Conservation (phyloP, 805 yeast species). For the Candida ovalis region DNA sequence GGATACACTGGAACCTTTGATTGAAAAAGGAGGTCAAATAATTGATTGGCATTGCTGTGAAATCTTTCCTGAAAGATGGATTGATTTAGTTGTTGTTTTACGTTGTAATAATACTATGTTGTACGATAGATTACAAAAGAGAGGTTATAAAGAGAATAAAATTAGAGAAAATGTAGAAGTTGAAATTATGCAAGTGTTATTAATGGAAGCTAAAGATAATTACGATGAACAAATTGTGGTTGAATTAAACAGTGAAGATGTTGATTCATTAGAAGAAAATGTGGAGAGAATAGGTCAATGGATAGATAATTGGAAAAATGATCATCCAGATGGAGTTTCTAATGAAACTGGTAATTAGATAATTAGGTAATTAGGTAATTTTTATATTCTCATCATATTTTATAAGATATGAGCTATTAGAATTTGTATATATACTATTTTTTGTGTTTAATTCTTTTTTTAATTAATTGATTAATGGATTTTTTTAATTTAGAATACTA, state of each 20-base stretch:
- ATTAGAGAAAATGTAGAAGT: conserved; percentile 91
- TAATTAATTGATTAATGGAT: neutral
- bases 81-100: conserved; percentile 88
- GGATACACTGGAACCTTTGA: conserved; percentile 73
- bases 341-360: conserved; percentile 32
- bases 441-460: neutral
- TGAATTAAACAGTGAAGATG: conserved; percentile 66
- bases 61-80: conserved; percentile 85
- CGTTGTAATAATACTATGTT: conserved; percentile 70
- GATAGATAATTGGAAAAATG: conserved; percentile 70
- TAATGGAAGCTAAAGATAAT: conserved; percentile 81
- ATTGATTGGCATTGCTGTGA: conserved; percentile 99
- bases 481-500: too few species aligned
- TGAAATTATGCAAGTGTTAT: conserved; percentile 91
- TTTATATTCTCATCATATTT: neutral
- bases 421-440: neutral
- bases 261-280: conserved; percentile 79
- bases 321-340: conserved; percentile 58
- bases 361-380: neutral
- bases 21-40: conserved; percentile 82
- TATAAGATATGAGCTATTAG: neutral
- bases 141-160: conserved; percentile 79
- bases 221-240: conserved; percentile 80
- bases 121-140: conserved; percentile 67
- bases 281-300: conserved; percentile 72